These are phyloP conservation scores for Pseudogymnoascus destructans DNA, from an alignment of 2,329 filamentous ascomycete genomes.

Conservation along the genomic window DNA sequence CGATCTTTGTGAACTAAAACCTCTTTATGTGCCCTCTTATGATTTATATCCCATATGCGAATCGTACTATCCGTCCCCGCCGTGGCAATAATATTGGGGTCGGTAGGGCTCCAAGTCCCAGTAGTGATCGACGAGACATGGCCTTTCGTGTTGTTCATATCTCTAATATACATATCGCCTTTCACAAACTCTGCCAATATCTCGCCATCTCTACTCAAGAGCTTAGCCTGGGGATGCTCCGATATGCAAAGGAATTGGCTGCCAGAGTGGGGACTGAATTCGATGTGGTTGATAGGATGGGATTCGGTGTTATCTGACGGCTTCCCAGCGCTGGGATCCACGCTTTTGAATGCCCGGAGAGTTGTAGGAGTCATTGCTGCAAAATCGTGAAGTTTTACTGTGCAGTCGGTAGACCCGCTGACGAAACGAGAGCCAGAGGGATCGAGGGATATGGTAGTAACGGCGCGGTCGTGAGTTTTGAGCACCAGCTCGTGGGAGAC, in stretches of 20 bases:
- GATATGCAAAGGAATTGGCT: constrained; percentile 74
- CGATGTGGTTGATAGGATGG: constrained; percentile 73
- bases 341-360: constrained; percentile 79
- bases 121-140: constrained; percentile 86
- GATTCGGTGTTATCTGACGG: constrained; percentile 59
- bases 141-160: constrained; percentile 96
- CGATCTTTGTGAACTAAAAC: constrained; percentile 93
- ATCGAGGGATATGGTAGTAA: constrained; percentile 76
- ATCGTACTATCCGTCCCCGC: constrained; percentile 91
- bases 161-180: constrained; percentile 94
- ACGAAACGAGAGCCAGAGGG: constrained; percentile 72
- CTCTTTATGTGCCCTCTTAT: constrained; percentile 78
- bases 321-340: constrained; percentile 77
- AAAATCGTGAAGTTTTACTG: constrained; percentile 87
- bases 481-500: constrained; percentile 86
- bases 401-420: constrained; percentile 85
- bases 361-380: constrained; percentile 92
- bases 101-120: constrained; percentile 80
- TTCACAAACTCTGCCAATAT: constrained; percentile 81
- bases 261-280: constrained; percentile 75
- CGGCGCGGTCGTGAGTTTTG: constrained; percentile 79
- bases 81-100: constrained; percentile 75
- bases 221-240: constrained; percentile 78
- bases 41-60: constrained; percentile 93
- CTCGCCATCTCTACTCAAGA: constrained; percentile 81